These are phyloP conservation scores for bread wheat (Triticum aestivum) DNA, from an alignment of 176 grass and related monocot genomes.

Conservation along the genomic window IWGSC_CS_RefSeq_v2.1 NC_057813.1:60248769-60249268, in stretches of 20 bases:
- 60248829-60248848: not conserved
- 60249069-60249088: not conserved
- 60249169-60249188: no score
- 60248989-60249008: not conserved
- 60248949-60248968: not conserved
- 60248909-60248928: not conserved
- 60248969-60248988: constrained; percentile 8
- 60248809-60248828: not conserved
- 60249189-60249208: no score
- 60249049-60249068: not conserved
- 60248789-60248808: not conserved
- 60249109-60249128: not conserved
- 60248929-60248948: no score
- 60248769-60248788: constrained; percentile 4
- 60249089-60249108: not conserved
- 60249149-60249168: no score
- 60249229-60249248: no score
- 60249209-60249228: no score
- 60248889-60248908: not conserved
- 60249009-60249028: not conserved
- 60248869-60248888: not conserved
- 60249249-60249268: no score
- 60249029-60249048: no score
- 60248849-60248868: not conserved
- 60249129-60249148: no score